Conservation (phyloP, 768 basidiomycete species). For the Mycena galericulata region DNA sequence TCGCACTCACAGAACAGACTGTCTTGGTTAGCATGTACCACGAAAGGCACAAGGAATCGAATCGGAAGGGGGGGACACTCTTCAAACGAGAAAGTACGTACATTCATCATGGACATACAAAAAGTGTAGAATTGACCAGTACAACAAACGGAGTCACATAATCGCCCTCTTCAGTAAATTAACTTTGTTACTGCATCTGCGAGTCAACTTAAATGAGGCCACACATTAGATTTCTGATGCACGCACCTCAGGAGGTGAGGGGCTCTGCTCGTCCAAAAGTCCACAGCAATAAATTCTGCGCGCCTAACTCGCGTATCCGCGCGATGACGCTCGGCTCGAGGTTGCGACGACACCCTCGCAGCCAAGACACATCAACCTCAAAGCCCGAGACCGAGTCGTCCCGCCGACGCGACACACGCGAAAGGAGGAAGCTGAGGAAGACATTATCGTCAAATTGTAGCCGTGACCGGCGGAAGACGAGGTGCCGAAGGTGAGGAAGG, state of each 20-base stretch:
- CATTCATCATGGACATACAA: slow-evolving; percentile 3
- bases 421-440: too few species aligned
- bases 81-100: slow-evolving; percentile 6
- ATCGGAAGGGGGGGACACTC: slow-evolving; percentile 11
- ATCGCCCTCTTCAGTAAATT: slow-evolving; percentile 11
- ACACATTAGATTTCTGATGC: slow-evolving; percentile 15
- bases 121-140: slow-evolving; percentile 3
- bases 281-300: slow-evolving; percentile 15
- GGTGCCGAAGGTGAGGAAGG: too few species aligned
- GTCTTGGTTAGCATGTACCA: slow-evolving; percentile 12
- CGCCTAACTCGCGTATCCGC: slow-evolving; percentile 22
- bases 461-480: too few species aligned
- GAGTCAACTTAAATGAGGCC: slow-evolving; percentile 6
- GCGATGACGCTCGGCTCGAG: slow-evolving; percentile 14
- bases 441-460: too few species aligned
- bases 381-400: slow-evolving; percentile 12
- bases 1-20: slow-evolving; percentile 4
- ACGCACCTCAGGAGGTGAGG: slow-evolving; percentile 15
- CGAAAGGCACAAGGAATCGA: slow-evolving; percentile 8
- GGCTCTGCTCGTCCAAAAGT: slow-evolving; percentile 15
- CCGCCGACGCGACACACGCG: too few species aligned
- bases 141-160: not conserved
- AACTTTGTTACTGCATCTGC: slow-evolving; percentile 9
- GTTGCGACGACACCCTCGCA: slow-evolving; percentile 17
- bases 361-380: slow-evolving; percentile 16